These are phyloP conservation scores for Petasospora rhodanensis DNA, from an alignment of 1,139 yeast species.

Conservation along the genomic window DNA sequence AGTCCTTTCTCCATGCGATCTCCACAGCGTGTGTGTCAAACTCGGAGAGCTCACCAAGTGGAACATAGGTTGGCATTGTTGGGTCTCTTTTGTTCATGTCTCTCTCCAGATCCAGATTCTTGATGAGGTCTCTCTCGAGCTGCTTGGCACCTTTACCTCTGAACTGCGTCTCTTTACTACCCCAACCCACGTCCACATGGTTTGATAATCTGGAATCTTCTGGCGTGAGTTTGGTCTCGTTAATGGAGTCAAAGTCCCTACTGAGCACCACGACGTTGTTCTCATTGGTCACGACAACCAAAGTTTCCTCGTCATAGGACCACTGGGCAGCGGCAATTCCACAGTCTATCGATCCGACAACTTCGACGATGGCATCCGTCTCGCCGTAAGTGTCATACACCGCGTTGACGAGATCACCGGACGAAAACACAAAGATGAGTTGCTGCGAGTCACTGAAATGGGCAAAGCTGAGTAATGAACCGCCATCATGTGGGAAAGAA, in stretches of 20 bases:
- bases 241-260: conserved; percentile 73
- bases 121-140: conserved; percentile 55
- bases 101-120: conserved; percentile 64
- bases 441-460: conserved; percentile 66
- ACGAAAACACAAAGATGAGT: conserved; percentile 54
- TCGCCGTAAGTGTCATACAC: conserved; percentile 44
- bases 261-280: conserved; percentile 63
- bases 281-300: conserved; percentile 64
- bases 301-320: conserved; percentile 90
- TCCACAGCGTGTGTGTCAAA: conserved; percentile 44
- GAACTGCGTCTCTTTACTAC: conserved; percentile 94
- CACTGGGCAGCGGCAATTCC: conserved; percentile 74
- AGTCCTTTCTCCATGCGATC: conserved; percentile 94
- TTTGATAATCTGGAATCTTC: conserved; percentile 69
- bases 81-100: conserved; percentile 75
- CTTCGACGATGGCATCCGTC: conserved; percentile 53
- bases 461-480: conserved; percentile 42
- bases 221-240: conserved; percentile 54
- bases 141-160: conserved; percentile 90
- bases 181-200: conserved; percentile 99
- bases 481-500: conserved; percentile 42
- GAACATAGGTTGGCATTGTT: conserved; percentile 75
- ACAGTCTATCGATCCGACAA: conserved; percentile 81
- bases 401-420: conserved; percentile 68
- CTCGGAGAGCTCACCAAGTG: conserved; percentile 57